Conservation (phyloP, 768 basidiomycete genomes). For the Suillus tomentosus region DNA sequence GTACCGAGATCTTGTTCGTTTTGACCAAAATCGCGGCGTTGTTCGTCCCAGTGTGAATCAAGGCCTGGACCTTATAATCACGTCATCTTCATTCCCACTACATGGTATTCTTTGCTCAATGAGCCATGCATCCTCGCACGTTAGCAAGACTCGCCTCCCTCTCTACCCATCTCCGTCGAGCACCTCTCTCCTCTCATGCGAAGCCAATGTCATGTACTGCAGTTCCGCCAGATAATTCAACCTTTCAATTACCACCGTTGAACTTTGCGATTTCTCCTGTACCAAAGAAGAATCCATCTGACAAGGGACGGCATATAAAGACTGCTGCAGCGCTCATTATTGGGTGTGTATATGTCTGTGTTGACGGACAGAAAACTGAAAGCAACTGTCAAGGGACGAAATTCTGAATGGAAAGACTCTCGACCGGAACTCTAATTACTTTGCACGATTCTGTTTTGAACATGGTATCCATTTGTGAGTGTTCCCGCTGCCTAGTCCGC, state of each 20-base stretch:
- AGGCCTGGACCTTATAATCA: too few species aligned
- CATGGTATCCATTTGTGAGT: slow-evolving; percentile 77
- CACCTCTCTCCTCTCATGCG: background rate
- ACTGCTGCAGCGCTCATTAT: slow-evolving; percentile 78
- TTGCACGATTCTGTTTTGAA: slow-evolving; percentile 88
- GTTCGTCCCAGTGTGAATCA: background rate
- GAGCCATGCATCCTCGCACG: slow-evolving; percentile 18
- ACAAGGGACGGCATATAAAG: slow-evolving; percentile 69
- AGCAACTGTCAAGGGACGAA: slow-evolving; percentile 61
- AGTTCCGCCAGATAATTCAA: background rate
- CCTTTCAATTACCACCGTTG: background rate
- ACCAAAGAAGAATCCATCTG: slow-evolving; percentile 61
- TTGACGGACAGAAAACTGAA: background rate
- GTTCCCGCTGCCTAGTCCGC: background rate
- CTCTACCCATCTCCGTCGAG: slow-evolving; percentile 15
- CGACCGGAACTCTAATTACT: slow-evolving; percentile 82
- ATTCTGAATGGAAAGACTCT: slow-evolving; percentile 91
- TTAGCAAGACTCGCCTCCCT: slow-evolving; percentile 18
- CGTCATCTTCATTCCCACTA: slow-evolving; percentile 13
- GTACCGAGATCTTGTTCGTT: background rate
- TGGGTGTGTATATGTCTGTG: slow-evolving; percentile 47
- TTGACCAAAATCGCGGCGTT: background rate
- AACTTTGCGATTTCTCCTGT: slow-evolving; percentile 56
- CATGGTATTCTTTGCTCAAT: slow-evolving; percentile 9
- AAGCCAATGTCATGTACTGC: slow-evolving; percentile 14